Evolutionary conservation across 1,284 basidiomycete genomes (phyloP), one percentile per base, ranked within the genome.

Genomic region (Trichosporon ovoides): DNA sequence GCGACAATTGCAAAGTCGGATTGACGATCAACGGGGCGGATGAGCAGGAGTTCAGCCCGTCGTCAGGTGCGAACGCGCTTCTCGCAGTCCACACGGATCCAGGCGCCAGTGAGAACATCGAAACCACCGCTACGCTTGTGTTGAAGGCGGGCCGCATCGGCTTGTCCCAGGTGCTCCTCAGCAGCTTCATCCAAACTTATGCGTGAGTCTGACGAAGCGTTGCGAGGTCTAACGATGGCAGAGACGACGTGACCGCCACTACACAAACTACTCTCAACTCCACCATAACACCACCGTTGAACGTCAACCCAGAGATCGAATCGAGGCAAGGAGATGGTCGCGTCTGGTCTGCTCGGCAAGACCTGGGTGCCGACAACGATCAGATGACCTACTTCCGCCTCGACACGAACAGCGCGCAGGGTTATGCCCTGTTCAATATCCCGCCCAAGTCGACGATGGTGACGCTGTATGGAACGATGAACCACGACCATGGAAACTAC

Each of bases 401-500:
- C 3, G 52, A 53, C 36, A 33, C 52, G 16, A 19, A 28, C 14
- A 9, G 3, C n/a, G 20, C 20, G 9, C 9, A 19, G 22, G 24
- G 22, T 6, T 53, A 38, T 16, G 36, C 37, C 10, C 14, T n/a
- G 14, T 38, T 53, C n/a, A 3, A 16, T 1, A 13, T 38, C 2
- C 52, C 52, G 14, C 16, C 24, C 4, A 38, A 38, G 36, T 13
- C 37, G 10, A 38, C 36, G 6, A 3, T 53, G 7, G 22, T 38
- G 9, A 12, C 36, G 1, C 28, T 53, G 18, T 19, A 24, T 9
- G 52, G 52, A 6, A 31, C 52, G 10, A 31, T 38, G 14, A 33
- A 38, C 22, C 16, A n/a, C 24, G 37, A 53, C 37, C 52, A 53
- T 12, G 52, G 36, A 12, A n/a, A 38, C 52, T 53, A 38, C 37